Conservation (phyloP, 352 stramenopile species). For the Pilasporangium apinafurcum region DNA sequence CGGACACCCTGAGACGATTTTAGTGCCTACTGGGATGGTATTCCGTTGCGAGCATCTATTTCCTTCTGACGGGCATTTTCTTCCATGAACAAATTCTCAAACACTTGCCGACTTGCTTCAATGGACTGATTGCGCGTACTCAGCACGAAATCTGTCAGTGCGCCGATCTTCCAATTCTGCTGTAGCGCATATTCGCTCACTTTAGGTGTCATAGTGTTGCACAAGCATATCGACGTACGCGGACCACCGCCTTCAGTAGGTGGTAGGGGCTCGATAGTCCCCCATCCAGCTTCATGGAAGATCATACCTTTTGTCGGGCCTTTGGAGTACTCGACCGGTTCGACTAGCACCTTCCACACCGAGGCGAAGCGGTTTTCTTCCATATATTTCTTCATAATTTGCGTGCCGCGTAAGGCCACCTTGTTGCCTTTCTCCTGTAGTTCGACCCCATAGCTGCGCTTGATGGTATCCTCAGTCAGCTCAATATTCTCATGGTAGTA, state of each 20-base stretch:
- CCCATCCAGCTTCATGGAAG: slow-evolving; percentile 6
- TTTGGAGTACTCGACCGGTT: neutral
- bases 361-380: slow-evolving; percentile 8
- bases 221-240: slow-evolving; percentile 12
- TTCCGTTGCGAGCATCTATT: no score
- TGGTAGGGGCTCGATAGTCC: slow-evolving; percentile 6
- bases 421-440: slow-evolving; percentile 8
- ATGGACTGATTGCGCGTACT: slow-evolving; percentile 3
- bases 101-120: slow-evolving; percentile 8
- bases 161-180: slow-evolving; percentile 6
- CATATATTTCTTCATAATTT: slow-evolving; percentile 8
- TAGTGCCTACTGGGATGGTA: no score
- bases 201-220: slow-evolving; percentile 7
- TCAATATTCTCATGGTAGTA: no score
- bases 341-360: slow-evolving; percentile 2
- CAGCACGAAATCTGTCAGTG: slow-evolving; percentile 11
- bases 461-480: slow-evolving; percentile 7
- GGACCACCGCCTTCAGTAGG: slow-evolving; percentile 3
- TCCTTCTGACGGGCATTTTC: no score
- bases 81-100: slow-evolving; percentile 10
- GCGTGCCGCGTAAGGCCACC: slow-evolving; percentile 7
- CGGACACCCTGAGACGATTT: no score
- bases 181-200: neutral
- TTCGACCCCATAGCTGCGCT: slow-evolving; percentile 8
- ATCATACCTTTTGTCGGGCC: neutral